Base-by-base conservation (phyloP, 805 yeast genomes). In the Candida hungchunana region DNA sequence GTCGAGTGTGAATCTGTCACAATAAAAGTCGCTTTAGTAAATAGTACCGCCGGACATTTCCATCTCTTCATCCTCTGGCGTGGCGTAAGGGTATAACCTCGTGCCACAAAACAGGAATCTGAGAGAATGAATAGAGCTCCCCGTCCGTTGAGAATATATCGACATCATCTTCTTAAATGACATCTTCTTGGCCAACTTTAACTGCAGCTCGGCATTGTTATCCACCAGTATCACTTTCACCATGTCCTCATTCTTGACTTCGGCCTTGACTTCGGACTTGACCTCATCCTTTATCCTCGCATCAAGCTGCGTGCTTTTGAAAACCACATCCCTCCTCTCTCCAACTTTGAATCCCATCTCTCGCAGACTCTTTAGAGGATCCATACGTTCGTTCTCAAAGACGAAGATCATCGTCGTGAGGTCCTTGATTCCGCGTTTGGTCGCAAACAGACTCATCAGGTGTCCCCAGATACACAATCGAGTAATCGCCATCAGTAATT, bases 1-100 rank as follows among this genome's bases (percentile, higher is more conserved):
- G 22, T 47, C 55, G 2, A 18, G 33, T 12, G 26, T 39, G 11
- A 29, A 49, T 13, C 27, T 50, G 24, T 12, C 29, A 7, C 11
- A 17, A 12, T 21, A 18, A 23, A 16, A 8, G 8, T 20, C 23
- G 8, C 11, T 20, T 8, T 20, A 20, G 8, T 8, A 8, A 20
- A 20, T 11, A 11, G 11, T 8, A 8, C 23, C 11, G 8, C 11
- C 11, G 11, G 11, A 20, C 10, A 20, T 20, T 11, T 20, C 8
- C 11, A 20, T 20, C 8, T 20, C 8, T 20, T 20, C 11, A 20
- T 8, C 8, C 8, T 11, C 11, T 8, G 23, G 23, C 23, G 8
- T 20, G 23, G 8, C 11, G 11, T 20, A 11, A 8, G 8, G 23
- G 10, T 8, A 20, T 20, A 11, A 20, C 23, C 8, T 20, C 23